Conservation (phyloP, 140 eudicot genomes). For the Anethum foeniculum region DNA sequence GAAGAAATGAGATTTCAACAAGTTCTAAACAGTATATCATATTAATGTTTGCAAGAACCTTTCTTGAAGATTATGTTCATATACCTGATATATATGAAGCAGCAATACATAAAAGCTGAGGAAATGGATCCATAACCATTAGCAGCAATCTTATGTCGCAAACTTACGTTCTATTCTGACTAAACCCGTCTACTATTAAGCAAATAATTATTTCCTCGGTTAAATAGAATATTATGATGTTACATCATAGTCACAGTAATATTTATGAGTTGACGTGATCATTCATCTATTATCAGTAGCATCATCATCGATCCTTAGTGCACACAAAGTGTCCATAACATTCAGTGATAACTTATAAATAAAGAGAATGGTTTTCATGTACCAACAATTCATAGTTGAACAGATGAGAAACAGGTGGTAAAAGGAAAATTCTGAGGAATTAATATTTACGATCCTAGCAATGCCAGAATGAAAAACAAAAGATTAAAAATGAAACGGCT, state of each 20-base stretch:
- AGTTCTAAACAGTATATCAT: neutral
- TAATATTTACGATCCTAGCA: neutral
- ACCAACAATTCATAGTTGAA: neutral
- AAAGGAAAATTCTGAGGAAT: neutral
- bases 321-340: neutral
- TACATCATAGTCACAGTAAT: neutral
- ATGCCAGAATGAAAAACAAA: neutral
- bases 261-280: neutral
- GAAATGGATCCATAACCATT: neutral
- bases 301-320: neutral
- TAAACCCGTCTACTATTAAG: neutral
- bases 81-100: neutral
- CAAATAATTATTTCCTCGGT: neutral
- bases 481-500: neutral
- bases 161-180: neutral
- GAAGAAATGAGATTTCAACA: neutral
- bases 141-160: neutral
- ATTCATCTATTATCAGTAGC: constrained; percentile 3
- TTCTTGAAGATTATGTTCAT: neutral
- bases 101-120: neutral
- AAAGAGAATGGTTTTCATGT: neutral
- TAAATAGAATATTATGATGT: neutral
- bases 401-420: neutral
- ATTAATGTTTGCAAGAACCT: neutral
- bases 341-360: neutral